A percentile compares a stretch with the other conserved stretches of the same genome.
phyloP scores from a whole-genome alignment of 495 filamentous ascomycete genomes.

The Neurospora sp. region DNA sequence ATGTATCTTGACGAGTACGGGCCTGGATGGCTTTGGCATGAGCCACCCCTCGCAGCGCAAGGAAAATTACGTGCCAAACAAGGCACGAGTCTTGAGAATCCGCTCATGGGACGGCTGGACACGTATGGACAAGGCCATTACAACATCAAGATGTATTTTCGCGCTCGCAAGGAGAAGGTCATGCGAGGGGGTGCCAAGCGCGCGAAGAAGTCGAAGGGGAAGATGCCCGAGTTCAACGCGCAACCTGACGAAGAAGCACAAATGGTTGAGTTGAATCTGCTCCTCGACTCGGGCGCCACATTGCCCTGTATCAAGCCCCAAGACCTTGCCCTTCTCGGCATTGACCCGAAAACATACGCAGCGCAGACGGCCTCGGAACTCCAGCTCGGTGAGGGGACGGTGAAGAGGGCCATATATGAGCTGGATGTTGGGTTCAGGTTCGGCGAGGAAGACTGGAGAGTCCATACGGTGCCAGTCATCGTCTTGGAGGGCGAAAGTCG shows the following conservation, averaged over 20 bases:
- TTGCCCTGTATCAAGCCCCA: constrained; percentile 23
- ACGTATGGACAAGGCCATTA: constrained; percentile 18
- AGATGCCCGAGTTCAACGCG: neutral
- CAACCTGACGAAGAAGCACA: neutral
- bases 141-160: constrained; percentile 16
- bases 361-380: constrained; percentile 20
- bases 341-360: constrained; percentile 26
- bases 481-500: constrained; percentile 17
- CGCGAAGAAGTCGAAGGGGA: neutral
- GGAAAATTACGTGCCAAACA: constrained; percentile 17
- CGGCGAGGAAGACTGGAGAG: constrained; percentile 2
- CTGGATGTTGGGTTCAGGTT: constrained; percentile 25
- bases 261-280: constrained; percentile 13
- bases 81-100: constrained; percentile 18
- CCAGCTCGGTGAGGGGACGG: constrained; percentile 9
- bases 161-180: constrained; percentile 9
- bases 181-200: neutral
- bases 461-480: constrained; percentile 18
- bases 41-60: constrained; percentile 28
- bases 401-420: constrained; percentile 26
- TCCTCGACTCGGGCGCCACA: constrained; percentile 38
- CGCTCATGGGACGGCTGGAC: constrained; percentile 1
- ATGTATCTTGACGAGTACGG: constrained; percentile 27
- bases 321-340: constrained; percentile 26
- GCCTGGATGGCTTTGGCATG: constrained; percentile 40